These are phyloP conservation scores for Ophiostoma sp. DNA, from an alignment of 2,329 filamentous ascomycete genomes.

Conservation along the genomic window DNA sequence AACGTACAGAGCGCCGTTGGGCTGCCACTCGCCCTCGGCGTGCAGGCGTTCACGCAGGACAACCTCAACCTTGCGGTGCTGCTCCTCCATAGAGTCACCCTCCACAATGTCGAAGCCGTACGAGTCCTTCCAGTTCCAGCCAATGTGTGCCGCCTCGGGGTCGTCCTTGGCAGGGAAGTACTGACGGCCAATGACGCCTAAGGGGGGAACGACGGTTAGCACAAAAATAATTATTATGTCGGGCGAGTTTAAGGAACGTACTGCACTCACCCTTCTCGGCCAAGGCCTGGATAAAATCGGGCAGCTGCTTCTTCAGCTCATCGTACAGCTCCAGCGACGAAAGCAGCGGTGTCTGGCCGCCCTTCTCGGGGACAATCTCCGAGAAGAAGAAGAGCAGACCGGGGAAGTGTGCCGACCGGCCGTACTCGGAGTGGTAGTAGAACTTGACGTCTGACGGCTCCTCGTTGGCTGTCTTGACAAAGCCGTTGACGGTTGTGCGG, in stretches of 20 bases:
- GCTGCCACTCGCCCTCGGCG: slow-evolving; percentile 28
- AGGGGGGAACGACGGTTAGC: too few species aligned
- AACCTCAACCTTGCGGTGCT: slow-evolving; percentile 25
- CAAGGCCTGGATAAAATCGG: slow-evolving; percentile 25
- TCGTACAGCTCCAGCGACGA: slow-evolving; percentile 28
- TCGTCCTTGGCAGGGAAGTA: slow-evolving; percentile 28
- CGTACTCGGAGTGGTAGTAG: slow-evolving; percentile 28
- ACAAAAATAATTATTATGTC: too few species aligned
- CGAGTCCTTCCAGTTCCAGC: slow-evolving; percentile 30
- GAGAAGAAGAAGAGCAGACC: slow-evolving; percentile 28
- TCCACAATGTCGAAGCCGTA: slow-evolving; percentile 26
- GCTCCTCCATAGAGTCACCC: slow-evolving; percentile 16
- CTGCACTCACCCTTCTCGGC: slow-evolving; percentile 20
- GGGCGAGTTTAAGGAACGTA: neutral
- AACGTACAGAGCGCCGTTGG: slow-evolving; percentile 26
- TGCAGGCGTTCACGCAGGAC: slow-evolving; percentile 17
- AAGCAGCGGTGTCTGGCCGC: slow-evolving; percentile 27
- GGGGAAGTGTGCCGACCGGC: slow-evolving; percentile 25
- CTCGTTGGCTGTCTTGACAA: slow-evolving; percentile 28
- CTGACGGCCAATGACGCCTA: slow-evolving; percentile 25
- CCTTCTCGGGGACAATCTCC: slow-evolving; percentile 20
- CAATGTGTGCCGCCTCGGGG: slow-evolving; percentile 24
- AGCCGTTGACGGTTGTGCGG: slow-evolving; percentile 16
- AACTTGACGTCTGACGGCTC: slow-evolving; percentile 24
- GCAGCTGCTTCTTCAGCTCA: slow-evolving; percentile 21